These are phyloP conservation scores for Sporothrix brunneoviolacea DNA, from an alignment of 2,329 filamentous ascomycete species.

Conservation along the genomic window DNA sequence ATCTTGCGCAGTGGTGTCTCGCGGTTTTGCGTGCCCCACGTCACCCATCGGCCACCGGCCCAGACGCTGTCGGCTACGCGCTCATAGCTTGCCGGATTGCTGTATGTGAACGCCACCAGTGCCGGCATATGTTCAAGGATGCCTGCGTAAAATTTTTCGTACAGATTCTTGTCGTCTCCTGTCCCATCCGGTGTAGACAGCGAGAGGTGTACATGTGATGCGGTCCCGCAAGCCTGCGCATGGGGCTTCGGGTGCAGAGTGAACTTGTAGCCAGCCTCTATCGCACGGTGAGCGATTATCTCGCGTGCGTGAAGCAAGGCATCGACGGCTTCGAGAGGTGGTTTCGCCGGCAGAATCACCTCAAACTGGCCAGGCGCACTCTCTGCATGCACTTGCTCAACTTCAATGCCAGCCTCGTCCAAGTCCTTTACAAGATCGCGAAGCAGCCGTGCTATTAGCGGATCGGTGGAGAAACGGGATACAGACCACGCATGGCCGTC, in stretches of 20 bases:
- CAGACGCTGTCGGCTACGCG: slow-evolving; percentile 63
- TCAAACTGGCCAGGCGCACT: slow-evolving; percentile 70
- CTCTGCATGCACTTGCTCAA: slow-evolving; percentile 72
- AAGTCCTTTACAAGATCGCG: slow-evolving; percentile 60
- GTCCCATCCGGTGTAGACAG: slow-evolving; percentile 41
- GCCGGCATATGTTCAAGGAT: slow-evolving; percentile 59
- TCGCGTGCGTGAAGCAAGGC: slow-evolving; percentile 64
- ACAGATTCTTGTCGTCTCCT: slow-evolving; percentile 26
- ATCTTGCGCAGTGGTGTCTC: slow-evolving; percentile 68
- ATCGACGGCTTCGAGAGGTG: slow-evolving; percentile 64
- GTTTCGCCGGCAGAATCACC: slow-evolving; percentile 58
- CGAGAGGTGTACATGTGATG: slow-evolving; percentile 64
- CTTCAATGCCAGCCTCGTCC: slow-evolving; percentile 52
- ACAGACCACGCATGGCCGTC: slow-evolving; percentile 66
- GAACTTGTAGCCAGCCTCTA: slow-evolving; percentile 55
- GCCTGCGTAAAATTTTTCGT: slow-evolving; percentile 65
- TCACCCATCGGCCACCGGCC: slow-evolving; percentile 71
- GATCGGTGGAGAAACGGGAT: slow-evolving; percentile 55
- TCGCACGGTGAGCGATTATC: slow-evolving; percentile 58
- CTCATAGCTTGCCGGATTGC: slow-evolving; percentile 60
- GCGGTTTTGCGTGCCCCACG: slow-evolving; percentile 77
- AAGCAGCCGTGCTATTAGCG: slow-evolving; percentile 49
- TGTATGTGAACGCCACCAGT: slow-evolving; percentile 63
- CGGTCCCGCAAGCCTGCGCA: slow-evolving; percentile 51
- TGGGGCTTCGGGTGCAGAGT: slow-evolving; percentile 71